These are phyloP conservation scores for Mycena galericulata DNA, from an alignment of 768 basidiomycete genomes.

Conservation along the genomic window DNA sequence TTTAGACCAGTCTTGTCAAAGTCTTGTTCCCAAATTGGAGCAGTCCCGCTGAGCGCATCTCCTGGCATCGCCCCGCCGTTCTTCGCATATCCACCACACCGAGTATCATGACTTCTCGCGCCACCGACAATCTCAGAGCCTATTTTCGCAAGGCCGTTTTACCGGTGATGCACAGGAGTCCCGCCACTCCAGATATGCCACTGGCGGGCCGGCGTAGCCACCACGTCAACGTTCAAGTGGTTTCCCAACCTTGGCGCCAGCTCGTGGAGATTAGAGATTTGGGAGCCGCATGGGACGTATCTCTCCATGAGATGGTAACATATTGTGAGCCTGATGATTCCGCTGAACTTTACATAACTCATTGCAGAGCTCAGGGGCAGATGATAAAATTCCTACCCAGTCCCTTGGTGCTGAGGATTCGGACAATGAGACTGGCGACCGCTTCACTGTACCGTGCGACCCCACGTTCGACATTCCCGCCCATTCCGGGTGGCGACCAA, in stretches of 20 bases:
- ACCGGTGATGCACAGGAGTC: slow-evolving; percentile 12
- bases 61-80: too few relatives aligned
- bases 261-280: neutral
- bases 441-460: slow-evolving; percentile 12
- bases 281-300: neutral
- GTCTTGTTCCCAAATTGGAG: too few relatives aligned
- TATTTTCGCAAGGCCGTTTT: slow-evolving; percentile 19
- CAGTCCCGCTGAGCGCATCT: too few relatives aligned
- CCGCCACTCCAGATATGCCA: slow-evolving; percentile 9
- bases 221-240: slow-evolving; percentile 5
- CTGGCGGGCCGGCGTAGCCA: slow-evolving; percentile 10
- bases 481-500: slow-evolving; percentile 8
- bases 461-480: slow-evolving; percentile 18
- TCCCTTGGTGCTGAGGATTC: slow-evolving; percentile 3
- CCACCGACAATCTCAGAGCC: slow-evolving; percentile 14
- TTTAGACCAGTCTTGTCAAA: too few relatives aligned
- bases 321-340: neutral
- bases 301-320: slow-evolving; percentile 1
- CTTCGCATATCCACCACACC: too few relatives aligned
- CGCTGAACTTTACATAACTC: neutral
- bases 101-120: slow-evolving; percentile 7
- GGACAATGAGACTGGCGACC: slow-evolving; percentile 13
- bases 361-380: slow-evolving; percentile 1
- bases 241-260: slow-evolving; percentile 19
- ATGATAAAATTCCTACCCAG: neutral